These are phyloP conservation scores for Xylaria scruposa DNA, from an alignment of 495 filamentous ascomycete genomes.

Conservation along the genomic window DNA sequence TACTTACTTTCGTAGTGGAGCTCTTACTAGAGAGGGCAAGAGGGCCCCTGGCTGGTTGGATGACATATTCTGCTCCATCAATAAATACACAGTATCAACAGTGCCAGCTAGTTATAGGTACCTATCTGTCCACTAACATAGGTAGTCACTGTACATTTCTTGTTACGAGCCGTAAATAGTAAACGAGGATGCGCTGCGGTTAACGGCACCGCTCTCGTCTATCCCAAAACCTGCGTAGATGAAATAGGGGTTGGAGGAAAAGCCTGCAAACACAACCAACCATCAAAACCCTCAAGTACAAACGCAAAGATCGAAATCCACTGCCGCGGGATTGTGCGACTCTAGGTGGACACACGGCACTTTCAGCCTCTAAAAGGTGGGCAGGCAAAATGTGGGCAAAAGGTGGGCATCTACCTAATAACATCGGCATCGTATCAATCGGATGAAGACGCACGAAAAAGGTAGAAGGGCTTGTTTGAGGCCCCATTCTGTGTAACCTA, in stretches of 20 bases:
- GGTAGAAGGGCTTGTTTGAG: slow-evolving; percentile 35
- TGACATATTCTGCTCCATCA: neutral
- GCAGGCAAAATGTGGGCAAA: slow-evolving; percentile 27
- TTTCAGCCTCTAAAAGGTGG: slow-evolving; percentile 43
- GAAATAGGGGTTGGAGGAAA: neutral
- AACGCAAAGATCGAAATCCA: slow-evolving; percentile 24
- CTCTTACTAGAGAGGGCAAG: slow-evolving; percentile 12
- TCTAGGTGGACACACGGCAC: slow-evolving; percentile 38
- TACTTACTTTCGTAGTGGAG: slow-evolving; percentile 2
- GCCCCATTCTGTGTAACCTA: slow-evolving; percentile 43
- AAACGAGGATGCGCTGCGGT: neutral
- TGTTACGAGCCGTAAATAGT: neutral
- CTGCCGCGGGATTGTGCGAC: slow-evolving; percentile 41
- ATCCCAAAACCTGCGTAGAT: neutral
- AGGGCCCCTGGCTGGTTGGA: neutral
- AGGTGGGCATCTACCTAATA: slow-evolving; percentile 28
- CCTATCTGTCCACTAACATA: neutral
- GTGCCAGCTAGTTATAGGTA: neutral
- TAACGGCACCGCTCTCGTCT: neutral
- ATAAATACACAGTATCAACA: slow-evolving; percentile 11
- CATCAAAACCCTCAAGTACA: neutral
- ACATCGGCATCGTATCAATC: slow-evolving; percentile 39
- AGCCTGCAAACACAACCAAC: neutral
- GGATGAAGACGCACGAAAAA: slow-evolving; percentile 31
- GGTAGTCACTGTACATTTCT: neutral